These are phyloP conservation scores for Aschersonia sp. DNA, from an alignment of 2,329 filamentous ascomycete species.

Conservation along the genomic window DNA sequence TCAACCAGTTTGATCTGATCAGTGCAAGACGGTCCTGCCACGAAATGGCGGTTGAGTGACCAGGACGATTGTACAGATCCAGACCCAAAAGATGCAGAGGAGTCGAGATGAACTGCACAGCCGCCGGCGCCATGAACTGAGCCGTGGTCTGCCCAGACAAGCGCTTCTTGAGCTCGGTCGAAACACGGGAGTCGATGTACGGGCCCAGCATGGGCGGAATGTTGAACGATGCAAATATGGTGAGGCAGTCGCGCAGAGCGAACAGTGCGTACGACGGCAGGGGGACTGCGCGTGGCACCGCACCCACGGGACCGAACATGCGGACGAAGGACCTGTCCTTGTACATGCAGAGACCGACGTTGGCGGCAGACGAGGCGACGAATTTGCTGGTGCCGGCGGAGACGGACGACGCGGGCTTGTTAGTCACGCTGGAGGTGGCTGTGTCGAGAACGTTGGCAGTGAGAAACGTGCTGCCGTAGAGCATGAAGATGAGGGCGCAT, in stretches of 20 bases:
- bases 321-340: constrained; percentile 79
- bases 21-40: constrained; percentile 48
- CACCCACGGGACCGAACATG: constrained; percentile 56
- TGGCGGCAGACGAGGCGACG: constrained; percentile 62
- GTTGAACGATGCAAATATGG: constrained; percentile 88
- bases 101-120: constrained; percentile 66
- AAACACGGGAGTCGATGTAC: constrained; percentile 39
- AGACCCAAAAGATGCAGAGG: constrained; percentile 75
- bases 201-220: constrained; percentile 69
- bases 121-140: constrained; percentile 69
- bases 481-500: constrained; percentile 53
- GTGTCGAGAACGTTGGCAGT: constrained; percentile 85
- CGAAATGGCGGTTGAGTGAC: constrained; percentile 15
- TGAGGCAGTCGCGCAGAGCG: constrained; percentile 69
- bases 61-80: constrained; percentile 68
- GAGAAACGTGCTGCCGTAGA: constrained; percentile 83
- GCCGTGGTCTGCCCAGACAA: constrained; percentile 48
- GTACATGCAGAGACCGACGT: constrained; percentile 75
- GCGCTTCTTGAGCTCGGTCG: constrained; percentile 26
- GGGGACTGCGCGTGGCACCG: constrained; percentile 43
- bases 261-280: constrained; percentile 64
- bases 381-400: constrained; percentile 73
- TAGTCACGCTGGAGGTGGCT: constrained; percentile 45
- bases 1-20: constrained; percentile 62
- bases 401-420: constrained; percentile 43